Evolutionary conservation across 1,284 basidiomycete genomes (phyloP), one percentile per base, ranked within the genome.

Genomic region (Leccinum griseonigrum): DNA sequence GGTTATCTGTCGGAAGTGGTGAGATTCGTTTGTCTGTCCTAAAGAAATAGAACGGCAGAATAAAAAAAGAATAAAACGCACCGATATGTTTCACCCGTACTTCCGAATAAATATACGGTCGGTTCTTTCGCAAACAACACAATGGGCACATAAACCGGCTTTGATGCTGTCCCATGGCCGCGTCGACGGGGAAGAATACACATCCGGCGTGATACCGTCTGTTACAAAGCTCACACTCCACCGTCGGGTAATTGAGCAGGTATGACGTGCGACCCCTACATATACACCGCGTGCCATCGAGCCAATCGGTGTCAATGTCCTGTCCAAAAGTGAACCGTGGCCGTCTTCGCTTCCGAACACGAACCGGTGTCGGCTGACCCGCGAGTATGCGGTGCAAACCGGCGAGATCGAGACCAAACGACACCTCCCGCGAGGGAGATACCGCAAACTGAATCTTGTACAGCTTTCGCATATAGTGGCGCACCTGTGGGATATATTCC

Each of bases 391-490:
- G 87, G 74, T 92, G 90, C 54, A 92, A 73, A 13, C 89, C 86
- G 50, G 90, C 89, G 14, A 92, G 81, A 69, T 92, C 90, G 26
- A 92, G 78, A 10, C 90, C 90, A 66, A 87, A 92, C 1, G 90
- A 92, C 1, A 90, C 81, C 57, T 92, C 89, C 0, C 85, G 85
- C 63, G 83, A 87, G 1, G 90, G 88, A 0, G 88, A 88, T 13
- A 92, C 87, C 7, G 87, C 86, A 70, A 93, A 92, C 71, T 92
- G 90, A 57, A 93, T 88, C 75, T 86, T 88, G 78, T 87, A 93
- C 32, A 93, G 75, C 75, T 92, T 93, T 67, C 91, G 86, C 89
- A 93, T 91, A 71, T 88, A 92, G 72, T 93, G 91, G 29, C 91
- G 84, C 11, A 92, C 89, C 72, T 91, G 91, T 11, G 86, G 83